A percentile compares a stretch with the other conserved stretches of the same genome.
Conservation (phyloP, 352 stramenopile species). For the Peronospora destructor region DNA sequence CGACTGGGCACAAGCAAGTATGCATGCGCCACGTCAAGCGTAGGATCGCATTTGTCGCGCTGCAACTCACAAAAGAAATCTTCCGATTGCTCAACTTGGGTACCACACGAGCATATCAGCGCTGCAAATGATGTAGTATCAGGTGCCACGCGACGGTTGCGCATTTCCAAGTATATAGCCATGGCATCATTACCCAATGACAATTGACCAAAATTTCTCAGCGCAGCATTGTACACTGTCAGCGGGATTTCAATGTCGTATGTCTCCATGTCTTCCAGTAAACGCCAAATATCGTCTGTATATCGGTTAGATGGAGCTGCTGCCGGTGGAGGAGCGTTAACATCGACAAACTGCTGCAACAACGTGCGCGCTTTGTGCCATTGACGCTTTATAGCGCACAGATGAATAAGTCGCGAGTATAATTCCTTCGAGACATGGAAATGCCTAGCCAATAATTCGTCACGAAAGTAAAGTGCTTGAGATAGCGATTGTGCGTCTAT, state of each 20-base stretch:
- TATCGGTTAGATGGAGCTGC: conserved; percentile 36
- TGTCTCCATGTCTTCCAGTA: conserved; percentile 45
- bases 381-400: conserved; percentile 40
- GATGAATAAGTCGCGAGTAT: conserved; percentile 42
- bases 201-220: conserved; percentile 49
- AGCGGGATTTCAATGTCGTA: conserved; percentile 36
- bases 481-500: conserved; percentile 39
- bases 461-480: conserved; percentile 54
- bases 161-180: conserved; percentile 44
- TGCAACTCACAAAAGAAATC: conserved; percentile 40
- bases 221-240: conserved; percentile 51
- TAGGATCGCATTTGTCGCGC: conserved; percentile 13
- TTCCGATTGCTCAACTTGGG: conserved; percentile 36
- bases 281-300: conserved; percentile 36
- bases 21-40: conserved; percentile 28
- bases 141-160: conserved; percentile 26
- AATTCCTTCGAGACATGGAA: conserved; percentile 28
- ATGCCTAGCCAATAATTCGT: conserved; percentile 34
- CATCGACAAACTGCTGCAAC: conserved; percentile 42
- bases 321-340: conserved; percentile 26
- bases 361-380: conserved; percentile 53
- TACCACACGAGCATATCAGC: conserved; percentile 45
- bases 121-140: conserved; percentile 54
- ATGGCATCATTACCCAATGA: conserved; percentile 32
- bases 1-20: conserved; percentile 39